Percentiles rank a stretch among this genome's conserved stretches.
These are phyloP conservation scores for Candida montana DNA, from an alignment of 805 yeast genomes.

Conservation along the genomic window DNA sequence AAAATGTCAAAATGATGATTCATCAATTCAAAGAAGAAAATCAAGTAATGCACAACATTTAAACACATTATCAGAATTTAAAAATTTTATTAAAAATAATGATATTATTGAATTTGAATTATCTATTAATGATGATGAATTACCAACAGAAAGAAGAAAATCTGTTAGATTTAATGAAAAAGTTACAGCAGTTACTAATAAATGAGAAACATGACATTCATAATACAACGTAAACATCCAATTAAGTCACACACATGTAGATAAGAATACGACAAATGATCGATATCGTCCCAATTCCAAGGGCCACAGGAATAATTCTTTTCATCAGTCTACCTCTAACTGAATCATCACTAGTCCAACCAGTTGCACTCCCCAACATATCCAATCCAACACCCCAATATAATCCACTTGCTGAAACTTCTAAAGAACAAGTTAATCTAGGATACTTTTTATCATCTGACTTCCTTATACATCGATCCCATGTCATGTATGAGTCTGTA, in stretches of 20 bases:
- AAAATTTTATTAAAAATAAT: slow-evolving; percentile 40
- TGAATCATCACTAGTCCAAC: no score
- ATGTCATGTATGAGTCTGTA: no score
- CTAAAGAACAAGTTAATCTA: no score
- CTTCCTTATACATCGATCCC: no score
- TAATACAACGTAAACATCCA: background rate
- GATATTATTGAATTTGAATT: slow-evolving; percentile 43
- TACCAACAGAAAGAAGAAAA: slow-evolving; percentile 44
- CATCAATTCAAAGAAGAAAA: slow-evolving; percentile 39
- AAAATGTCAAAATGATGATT: slow-evolving; percentile 56
- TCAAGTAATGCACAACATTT: slow-evolving; percentile 28
- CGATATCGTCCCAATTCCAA: no score
- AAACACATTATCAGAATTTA: slow-evolving; percentile 29
- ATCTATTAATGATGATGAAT: slow-evolving; percentile 22
- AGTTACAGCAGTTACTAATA: slow-evolving; percentile 43
- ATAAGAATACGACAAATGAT: no score
- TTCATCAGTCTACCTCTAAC: no score
- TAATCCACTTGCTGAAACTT: no score
- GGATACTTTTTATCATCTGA: no score
- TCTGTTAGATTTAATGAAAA: slow-evolving; percentile 63
- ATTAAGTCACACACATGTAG: background rate
- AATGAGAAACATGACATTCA: background rate
- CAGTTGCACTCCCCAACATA: no score
- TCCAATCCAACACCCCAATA: no score
- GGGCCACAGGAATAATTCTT: no score